Conservation (phyloP, 164 flowering plant genomes). For the Aristolochia contorta region DNA sequence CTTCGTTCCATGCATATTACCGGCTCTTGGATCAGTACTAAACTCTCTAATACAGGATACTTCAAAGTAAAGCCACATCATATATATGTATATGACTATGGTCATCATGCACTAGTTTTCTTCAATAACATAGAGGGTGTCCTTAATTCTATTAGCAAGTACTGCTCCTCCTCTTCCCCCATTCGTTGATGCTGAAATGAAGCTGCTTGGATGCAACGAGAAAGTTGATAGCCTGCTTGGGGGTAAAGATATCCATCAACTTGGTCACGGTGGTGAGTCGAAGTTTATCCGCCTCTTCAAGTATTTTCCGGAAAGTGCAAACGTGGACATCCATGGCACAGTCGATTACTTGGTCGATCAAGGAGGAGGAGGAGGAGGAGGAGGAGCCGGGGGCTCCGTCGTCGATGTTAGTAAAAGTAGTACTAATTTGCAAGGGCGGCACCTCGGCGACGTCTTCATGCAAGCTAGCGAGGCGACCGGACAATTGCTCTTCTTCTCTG, state of each 20-base stretch:
- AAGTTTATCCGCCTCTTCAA: slow-evolving; percentile 41
- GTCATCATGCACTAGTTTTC: too few relatives aligned
- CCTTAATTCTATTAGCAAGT: too few relatives aligned
- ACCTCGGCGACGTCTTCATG: slow-evolving; percentile 38
- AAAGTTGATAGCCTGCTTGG: slow-evolving; percentile 47
- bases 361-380: not conserved
- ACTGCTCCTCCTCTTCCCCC: slow-evolving; percentile 43
- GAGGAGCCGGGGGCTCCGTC: too few relatives aligned
- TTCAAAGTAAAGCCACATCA: too few relatives aligned
- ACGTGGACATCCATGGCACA: slow-evolving; percentile 16
- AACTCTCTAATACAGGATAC: too few relatives aligned
- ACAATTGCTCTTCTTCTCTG: slow-evolving; percentile 32
- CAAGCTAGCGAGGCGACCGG: slow-evolving; percentile 20
- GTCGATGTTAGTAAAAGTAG: too few relatives aligned
- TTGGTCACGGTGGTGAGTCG: slow-evolving; percentile 37
- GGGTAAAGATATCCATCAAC: slow-evolving; percentile 26
- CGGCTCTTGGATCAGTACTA: too few relatives aligned
- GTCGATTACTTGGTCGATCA: slow-evolving; percentile 19
- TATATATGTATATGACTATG: too few relatives aligned
- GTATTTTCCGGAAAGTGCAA: not conserved
- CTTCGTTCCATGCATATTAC: too few relatives aligned
- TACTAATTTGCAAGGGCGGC: too few relatives aligned
- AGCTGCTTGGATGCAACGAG: slow-evolving; percentile 59
- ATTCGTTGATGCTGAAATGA: slow-evolving; percentile 47
- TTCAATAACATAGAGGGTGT: not conserved